A percentile compares a stretch with the other conserved stretches of the same genome.
phyloP scores from a whole-genome alignment of 768 basidiomycete species.

The Hygrophorus pudorinus region DNA sequence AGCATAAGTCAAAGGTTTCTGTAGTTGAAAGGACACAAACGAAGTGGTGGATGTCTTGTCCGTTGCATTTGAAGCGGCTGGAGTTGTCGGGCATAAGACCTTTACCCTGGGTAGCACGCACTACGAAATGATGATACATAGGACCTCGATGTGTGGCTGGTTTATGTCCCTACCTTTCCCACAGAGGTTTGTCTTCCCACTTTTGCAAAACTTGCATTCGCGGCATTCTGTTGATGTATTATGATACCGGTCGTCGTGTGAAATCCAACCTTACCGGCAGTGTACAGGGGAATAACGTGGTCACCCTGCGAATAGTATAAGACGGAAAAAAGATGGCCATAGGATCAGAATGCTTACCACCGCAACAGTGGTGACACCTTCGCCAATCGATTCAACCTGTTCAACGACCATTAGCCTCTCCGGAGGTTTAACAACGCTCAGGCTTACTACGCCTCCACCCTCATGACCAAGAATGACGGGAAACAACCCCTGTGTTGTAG shows the following conservation, averaged over 20 bases:
- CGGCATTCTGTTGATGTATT: constrained; percentile 56
- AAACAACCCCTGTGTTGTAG: constrained; percentile 58
- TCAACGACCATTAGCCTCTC: background rate
- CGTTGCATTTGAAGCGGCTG: constrained; percentile 82
- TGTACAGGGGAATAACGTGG: constrained; percentile 96
- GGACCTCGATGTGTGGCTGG: background rate
- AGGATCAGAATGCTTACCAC: constrained; percentile 14
- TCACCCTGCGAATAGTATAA: constrained; percentile 55
- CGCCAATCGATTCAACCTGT: constrained; percentile 94
- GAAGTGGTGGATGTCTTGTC: constrained; percentile 83
- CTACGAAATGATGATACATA: constrained; percentile 27
- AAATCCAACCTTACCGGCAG: constrained; percentile 56
- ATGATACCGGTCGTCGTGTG: background rate
- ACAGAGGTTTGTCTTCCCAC: constrained; percentile 98
- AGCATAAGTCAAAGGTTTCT: background rate
- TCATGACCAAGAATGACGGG: constrained; percentile 94
- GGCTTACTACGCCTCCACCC: constrained; percentile 77
- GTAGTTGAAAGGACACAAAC: constrained; percentile 33
- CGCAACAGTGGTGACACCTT: constrained; percentile 71
- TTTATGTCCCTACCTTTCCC: constrained; percentile 55
- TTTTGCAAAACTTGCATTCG: constrained; percentile 98
- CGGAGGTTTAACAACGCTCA: background rate
- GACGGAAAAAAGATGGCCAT: background rate
- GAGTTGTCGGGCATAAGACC: constrained; percentile 92
- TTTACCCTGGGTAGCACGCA: constrained; percentile 87